Base-by-base conservation (phyloP, 1,139 yeast genomes). In the Torulaspora globosa region DNA sequence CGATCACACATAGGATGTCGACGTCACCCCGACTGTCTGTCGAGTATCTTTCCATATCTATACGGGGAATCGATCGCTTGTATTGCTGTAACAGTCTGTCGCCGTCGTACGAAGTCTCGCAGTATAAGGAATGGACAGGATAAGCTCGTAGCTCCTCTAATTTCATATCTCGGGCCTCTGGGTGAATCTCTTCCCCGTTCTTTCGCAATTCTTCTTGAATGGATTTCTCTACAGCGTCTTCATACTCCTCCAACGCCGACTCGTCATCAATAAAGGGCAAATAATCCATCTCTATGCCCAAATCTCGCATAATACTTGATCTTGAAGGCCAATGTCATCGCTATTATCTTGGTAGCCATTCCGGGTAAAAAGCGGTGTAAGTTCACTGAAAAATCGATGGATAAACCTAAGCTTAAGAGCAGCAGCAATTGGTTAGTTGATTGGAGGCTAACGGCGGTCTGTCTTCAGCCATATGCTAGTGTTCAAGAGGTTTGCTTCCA, bases 1-100 rank as follows among this genome's bases (percentile, higher is more conserved):
- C 55, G 8, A 50, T 33, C n/a, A 50, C 50, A 6, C 52, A 54
- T 14, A 55, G 47, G 9, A 38, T 41, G 11, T 51, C 53, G 3
- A 21, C 16, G 34, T 52, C 45, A n/a, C 9, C 23, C 9, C 6
- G 23, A 27, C 18, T 24, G 7, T 41, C 38, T 19, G 42, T 10
- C 8, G 36, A 31, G 44, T 54, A 54, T 15, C 44, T 42, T 7
- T 36, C 39, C n/a, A 48, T 29, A 24, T 49, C 52, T 16, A 54
- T 41, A 16, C 54, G 40, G 7, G 51, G 50, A 28, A 47, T 24
- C 27, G 47, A 46, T 2, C 21, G 32, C 23, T 27, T 43, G 27
- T 36, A 50, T 16, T 46, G 34, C 19, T 36, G 34, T 23, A 51
- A 15, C 18, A 46, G 35, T 18, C 34, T 15, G 27, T 46, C 46